Percentiles rank a stretch among this genome's conserved stretches.
These are phyloP conservation scores for Podospora appendiculata DNA, from an alignment of 495 filamentous ascomycete genomes.

Conservation along the genomic window DNA sequence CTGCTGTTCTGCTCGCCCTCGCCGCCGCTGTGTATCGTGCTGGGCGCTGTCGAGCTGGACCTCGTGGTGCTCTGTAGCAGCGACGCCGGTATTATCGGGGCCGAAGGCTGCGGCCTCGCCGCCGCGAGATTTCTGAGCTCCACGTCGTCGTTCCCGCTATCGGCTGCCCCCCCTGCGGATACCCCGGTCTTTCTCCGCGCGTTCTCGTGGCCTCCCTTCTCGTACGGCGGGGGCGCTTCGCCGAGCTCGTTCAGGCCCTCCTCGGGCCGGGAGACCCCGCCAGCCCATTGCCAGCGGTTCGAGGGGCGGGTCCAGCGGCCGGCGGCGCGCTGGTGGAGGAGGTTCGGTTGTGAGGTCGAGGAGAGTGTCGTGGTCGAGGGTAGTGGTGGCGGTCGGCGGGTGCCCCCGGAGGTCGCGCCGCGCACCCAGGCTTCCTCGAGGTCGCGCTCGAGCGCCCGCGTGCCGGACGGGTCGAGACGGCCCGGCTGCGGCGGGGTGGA, in stretches of 20 bases:
- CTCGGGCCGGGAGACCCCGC: conserved; percentile 12
- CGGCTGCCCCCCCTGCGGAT: background rate
- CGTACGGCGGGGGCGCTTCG: conserved; percentile 51
- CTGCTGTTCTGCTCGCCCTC: too few relatives aligned
- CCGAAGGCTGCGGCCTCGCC: background rate
- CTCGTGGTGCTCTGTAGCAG: too few relatives aligned
- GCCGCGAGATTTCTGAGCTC: background rate
- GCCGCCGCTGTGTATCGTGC: too few relatives aligned
- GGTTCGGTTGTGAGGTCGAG: background rate
- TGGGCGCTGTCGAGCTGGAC: too few relatives aligned
- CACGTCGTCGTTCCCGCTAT: background rate
- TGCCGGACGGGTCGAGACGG: background rate
- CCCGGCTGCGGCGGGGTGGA: background rate
- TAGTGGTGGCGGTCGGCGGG: background rate
- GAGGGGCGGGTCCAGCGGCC: background rate
- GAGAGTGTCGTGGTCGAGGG: background rate
- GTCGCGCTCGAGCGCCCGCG: conserved; percentile 11
- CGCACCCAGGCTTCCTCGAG: conserved; percentile 19
- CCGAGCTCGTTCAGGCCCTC: conserved; percentile 52
- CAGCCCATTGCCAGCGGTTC: conserved; percentile 4
- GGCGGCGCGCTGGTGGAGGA: background rate
- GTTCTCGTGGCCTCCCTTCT: background rate
- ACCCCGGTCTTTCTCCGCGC: background rate
- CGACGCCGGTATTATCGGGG: background rate
- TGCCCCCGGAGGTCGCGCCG: conserved; percentile 3